Conservation (phyloP, 495 filamentous ascomycete genomes). For the Durotheca rogersii region DNA sequence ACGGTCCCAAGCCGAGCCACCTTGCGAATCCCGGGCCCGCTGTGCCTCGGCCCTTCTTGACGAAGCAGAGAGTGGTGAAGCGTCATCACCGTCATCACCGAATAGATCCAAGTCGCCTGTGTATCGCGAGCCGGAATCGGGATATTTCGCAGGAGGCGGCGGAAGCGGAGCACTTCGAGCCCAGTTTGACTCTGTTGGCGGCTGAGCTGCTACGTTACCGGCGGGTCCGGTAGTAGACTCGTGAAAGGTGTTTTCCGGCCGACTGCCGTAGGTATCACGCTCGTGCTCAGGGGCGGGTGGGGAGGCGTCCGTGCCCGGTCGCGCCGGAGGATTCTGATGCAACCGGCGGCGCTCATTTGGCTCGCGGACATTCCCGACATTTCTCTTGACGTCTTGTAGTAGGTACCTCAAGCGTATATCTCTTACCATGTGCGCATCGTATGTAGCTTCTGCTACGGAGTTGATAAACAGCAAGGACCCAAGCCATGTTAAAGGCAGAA, state of each 20-base stretch:
- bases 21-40: neutral
- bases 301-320: neutral
- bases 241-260: neutral
- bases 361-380: neutral
- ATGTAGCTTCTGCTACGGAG: conserved; percentile 11
- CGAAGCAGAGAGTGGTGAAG: conserved; percentile 40
- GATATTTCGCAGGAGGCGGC: neutral
- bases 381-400: conserved; percentile 13
- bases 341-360: neutral
- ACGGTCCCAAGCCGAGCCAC: conserved; percentile 43
- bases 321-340: neutral
- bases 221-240: neutral
- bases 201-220: conserved; percentile 1
- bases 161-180: neutral
- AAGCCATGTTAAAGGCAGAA: neutral
- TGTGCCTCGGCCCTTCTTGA: conserved; percentile 16
- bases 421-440: neutral
- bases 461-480: neutral
- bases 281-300: neutral
- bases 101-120: conserved; percentile 35
- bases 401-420: conserved; percentile 18
- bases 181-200: conserved; percentile 15
- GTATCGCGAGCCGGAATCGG: neutral
- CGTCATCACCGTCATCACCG: conserved; percentile 38
- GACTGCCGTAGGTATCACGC: conserved; percentile 1